phyloP scores from a whole-genome alignment of 2,329 filamentous ascomycete species.

The Alternaria infectoria region DNA sequence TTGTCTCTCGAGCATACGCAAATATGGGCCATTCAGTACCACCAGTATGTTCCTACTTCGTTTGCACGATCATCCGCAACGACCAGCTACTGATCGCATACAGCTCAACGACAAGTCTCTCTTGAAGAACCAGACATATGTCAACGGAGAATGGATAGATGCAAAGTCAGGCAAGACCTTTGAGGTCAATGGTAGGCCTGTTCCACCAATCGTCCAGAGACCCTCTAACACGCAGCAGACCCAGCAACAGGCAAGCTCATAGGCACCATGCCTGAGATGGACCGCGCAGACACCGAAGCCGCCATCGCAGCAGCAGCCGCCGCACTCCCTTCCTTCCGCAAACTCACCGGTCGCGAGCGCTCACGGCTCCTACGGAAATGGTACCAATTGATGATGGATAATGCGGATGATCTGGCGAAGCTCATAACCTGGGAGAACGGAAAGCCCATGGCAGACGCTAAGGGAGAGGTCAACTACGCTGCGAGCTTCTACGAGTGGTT shows the following conservation, averaged over 20 bases:
- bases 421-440: constrained; percentile 92
- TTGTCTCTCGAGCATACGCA: constrained; percentile 50
- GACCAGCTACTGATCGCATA: constrained; percentile 16
- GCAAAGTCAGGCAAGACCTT: constrained; percentile 91
- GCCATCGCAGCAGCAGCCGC: constrained; percentile 84
- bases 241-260: constrained; percentile 83
- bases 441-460: constrained; percentile 70
- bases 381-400: constrained; percentile 81
- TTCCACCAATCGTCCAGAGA: background rate
- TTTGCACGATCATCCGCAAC: background rate
- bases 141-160: constrained; percentile 91
- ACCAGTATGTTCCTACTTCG: constrained; percentile 33
- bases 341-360: constrained; percentile 75
- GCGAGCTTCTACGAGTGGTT: constrained; percentile 53
- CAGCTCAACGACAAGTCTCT: constrained; percentile 63
- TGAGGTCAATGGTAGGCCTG: constrained; percentile 67
- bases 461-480: constrained; percentile 49
- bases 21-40: constrained; percentile 53
- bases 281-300: constrained; percentile 74
- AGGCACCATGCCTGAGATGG: constrained; percentile 85
- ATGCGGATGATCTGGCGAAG: constrained; percentile 79
- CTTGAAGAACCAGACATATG: constrained; percentile 82
- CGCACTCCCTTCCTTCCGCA: constrained; percentile 75
- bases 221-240: constrained; percentile 58
- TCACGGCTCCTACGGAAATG: constrained; percentile 77